Evolutionary conservation across 495 filamentous ascomycete genomes (phyloP).

Genomic region (Penicillium atrosanguineum): DNA sequence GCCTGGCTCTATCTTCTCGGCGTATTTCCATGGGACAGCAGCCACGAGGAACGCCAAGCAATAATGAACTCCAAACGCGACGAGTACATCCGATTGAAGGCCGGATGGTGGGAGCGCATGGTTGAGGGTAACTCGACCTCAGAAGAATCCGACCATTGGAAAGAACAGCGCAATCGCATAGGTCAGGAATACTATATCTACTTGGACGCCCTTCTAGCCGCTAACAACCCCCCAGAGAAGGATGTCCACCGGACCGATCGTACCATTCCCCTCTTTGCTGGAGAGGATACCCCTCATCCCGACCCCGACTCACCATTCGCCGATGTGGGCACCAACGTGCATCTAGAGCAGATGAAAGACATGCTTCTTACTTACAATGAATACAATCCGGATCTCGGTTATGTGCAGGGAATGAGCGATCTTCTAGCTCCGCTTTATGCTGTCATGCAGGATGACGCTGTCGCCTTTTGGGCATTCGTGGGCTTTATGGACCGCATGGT

Average conservation of each 20-base stretch:
- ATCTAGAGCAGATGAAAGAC: constrained; percentile 97
- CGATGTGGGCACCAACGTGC: constrained; percentile 87
- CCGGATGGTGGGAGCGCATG: constrained; percentile 93
- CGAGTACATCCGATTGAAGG: constrained; percentile 91
- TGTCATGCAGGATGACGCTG: constrained; percentile 92
- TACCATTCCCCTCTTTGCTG: constrained; percentile 86
- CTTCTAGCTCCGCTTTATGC: constrained; percentile 94
- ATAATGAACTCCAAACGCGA: constrained; percentile 83
- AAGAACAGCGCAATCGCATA: constrained; percentile 89
- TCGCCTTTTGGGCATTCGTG: constrained; percentile 96
- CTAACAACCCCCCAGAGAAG: constrained; percentile 65
- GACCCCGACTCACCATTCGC: constrained; percentile 96
- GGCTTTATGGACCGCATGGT: constrained; percentile 94
- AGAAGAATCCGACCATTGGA: constrained; percentile 88
- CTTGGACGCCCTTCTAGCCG: not conserved
- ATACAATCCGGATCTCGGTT: constrained; percentile 87
- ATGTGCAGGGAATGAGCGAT: constrained; percentile 98
- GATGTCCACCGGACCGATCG: constrained; percentile 97
- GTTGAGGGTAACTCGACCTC: constrained; percentile 72
- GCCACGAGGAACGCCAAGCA: constrained; percentile 72
- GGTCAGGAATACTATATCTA: constrained; percentile 54
- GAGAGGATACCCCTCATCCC: constrained; percentile 96
- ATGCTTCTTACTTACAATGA: constrained; percentile 99
- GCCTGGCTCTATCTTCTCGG: constrained; percentile 94
- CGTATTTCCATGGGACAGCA: constrained; percentile 88